These are phyloP conservation scores for Penicillium cinerascens DNA, from an alignment of 495 filamentous ascomycete genomes.

Conservation along the genomic window DNA sequence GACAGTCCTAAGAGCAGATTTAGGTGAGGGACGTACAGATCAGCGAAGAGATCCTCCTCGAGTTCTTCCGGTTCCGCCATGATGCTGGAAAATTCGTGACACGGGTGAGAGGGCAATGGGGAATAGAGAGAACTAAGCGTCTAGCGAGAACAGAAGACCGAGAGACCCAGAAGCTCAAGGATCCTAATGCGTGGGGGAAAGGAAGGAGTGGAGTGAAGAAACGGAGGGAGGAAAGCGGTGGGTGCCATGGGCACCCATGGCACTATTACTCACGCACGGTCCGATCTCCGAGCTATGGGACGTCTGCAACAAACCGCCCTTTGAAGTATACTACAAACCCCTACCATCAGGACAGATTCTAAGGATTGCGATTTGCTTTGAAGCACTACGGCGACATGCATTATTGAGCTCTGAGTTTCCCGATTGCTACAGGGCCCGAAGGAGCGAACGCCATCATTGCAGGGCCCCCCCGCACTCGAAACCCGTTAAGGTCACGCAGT, in stretches of 20 bases:
- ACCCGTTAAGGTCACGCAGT: constrained; percentile 19
- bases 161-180: constrained; percentile 1
- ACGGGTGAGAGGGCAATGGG: neutral
- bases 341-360: neutral
- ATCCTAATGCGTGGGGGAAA: neutral
- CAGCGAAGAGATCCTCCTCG: constrained; percentile 97
- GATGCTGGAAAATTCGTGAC: constrained; percentile 6
- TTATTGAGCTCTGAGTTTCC: constrained; percentile 5
- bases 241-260: constrained; percentile 8
- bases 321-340: neutral
- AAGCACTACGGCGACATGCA: constrained; percentile 4
- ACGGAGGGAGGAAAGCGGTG: constrained; percentile 21
- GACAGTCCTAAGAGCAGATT: neutral
- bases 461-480: constrained; percentile 26
- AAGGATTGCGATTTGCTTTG: neutral
- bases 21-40: constrained; percentile 64
- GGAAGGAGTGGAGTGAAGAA: constrained; percentile 8
- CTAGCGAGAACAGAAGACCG: neutral
- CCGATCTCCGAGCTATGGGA: neutral
- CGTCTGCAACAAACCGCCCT: neutral
- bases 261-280: constrained; percentile 23
- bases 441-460: constrained; percentile 11
- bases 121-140: neutral
- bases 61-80: constrained; percentile 90
- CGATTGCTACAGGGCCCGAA: constrained; percentile 5